Evolutionary conservation across 257 asterid genomes (phyloP).

Genomic region (Rubia yunnanensis): DNA sequence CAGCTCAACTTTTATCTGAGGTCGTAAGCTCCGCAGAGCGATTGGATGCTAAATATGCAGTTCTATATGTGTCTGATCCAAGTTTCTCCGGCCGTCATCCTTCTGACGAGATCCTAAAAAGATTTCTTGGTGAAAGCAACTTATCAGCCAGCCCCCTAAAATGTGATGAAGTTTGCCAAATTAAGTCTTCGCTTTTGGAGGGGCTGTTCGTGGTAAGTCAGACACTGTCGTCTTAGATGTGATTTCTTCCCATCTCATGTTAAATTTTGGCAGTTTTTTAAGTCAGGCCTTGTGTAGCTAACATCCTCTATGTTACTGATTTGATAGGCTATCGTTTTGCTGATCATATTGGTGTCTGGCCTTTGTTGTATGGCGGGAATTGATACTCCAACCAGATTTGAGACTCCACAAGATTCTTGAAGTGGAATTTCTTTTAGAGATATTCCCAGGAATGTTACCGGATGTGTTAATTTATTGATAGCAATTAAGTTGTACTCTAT

Average conservation of each 20-base stretch:
- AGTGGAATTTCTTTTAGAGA: constrained; percentile 6
- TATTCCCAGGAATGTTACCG: constrained; percentile 1
- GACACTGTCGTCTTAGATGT: not conserved
- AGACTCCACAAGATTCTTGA: constrained; percentile 79
- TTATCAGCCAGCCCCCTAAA: constrained; percentile 32
- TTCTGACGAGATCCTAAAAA: constrained; percentile 44
- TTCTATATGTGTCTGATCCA: constrained; percentile 80
- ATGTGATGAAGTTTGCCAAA: constrained; percentile 92
- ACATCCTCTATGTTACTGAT: not conserved
- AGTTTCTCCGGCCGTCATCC: constrained; percentile 29
- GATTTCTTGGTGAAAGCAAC: constrained; percentile 87
- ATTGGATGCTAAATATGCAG: constrained; percentile 59
- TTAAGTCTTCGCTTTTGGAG: constrained; percentile 86
- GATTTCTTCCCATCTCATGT: constrained; percentile 4
- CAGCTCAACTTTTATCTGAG: constrained; percentile 70
- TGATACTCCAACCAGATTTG: constrained; percentile 96
- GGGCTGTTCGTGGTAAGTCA: constrained; percentile 77
- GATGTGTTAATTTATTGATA: not conserved
- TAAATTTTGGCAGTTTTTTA: not conserved
- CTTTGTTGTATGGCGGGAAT: constrained; percentile 99
- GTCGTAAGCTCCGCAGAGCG: constrained; percentile 55
- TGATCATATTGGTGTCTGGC: constrained; percentile 82
- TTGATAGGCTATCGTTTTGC: constrained; percentile 81
- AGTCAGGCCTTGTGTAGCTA: not conserved
- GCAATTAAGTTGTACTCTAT: constrained; percentile 1